Evolutionary conservation across 2,329 filamentous ascomycete species (phyloP).

Genomic region (Trichothecium sympodiale): DNA sequence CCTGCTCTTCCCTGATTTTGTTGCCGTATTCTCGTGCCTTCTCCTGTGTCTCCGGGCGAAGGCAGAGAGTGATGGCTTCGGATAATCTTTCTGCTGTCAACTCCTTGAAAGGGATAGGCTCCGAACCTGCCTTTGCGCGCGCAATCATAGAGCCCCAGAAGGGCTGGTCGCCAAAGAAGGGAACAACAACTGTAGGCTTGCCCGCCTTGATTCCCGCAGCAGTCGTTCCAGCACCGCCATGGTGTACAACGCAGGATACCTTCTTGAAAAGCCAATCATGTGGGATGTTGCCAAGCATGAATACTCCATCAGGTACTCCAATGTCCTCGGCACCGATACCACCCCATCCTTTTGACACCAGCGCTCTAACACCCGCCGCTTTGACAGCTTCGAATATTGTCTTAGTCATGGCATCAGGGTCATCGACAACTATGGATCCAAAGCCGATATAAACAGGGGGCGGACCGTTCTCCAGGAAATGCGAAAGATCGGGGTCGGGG

Average conservation of each 20-base stretch:
- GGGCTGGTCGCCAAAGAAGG: conserved; percentile 78
- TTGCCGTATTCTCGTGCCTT: conserved; percentile 47
- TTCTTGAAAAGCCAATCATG: conserved; percentile 84
- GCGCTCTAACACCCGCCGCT: conserved; percentile 57
- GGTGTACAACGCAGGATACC: conserved; percentile 75
- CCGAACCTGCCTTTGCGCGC: conserved; percentile 59
- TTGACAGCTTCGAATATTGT: conserved; percentile 62
- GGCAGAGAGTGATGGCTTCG: conserved; percentile 48
- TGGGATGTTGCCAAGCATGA: conserved; percentile 75
- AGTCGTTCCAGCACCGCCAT: conserved; percentile 80
- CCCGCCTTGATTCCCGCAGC: conserved; percentile 75
- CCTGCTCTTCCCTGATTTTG: conserved; percentile 56
- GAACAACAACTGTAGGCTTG: conserved; percentile 70
- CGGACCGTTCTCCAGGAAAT: conserved; percentile 56
- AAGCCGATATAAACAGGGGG: conserved; percentile 77
- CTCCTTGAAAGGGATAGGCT: conserved; percentile 57
- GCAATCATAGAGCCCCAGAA: conserved; percentile 76
- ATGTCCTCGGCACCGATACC: conserved; percentile 64
- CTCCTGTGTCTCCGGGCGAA: conserved; percentile 47
- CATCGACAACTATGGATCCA: conserved; percentile 71
- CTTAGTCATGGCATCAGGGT: conserved; percentile 58
- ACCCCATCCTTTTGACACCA: conserved; percentile 84
- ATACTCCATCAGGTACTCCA: conserved; percentile 62
- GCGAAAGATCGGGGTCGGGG: conserved; percentile 52
- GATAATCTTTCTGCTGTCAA: conserved; percentile 57